Conservation (phyloP, 495 filamentous ascomycete species). For the Thermothielavioides terrestris region DNA sequence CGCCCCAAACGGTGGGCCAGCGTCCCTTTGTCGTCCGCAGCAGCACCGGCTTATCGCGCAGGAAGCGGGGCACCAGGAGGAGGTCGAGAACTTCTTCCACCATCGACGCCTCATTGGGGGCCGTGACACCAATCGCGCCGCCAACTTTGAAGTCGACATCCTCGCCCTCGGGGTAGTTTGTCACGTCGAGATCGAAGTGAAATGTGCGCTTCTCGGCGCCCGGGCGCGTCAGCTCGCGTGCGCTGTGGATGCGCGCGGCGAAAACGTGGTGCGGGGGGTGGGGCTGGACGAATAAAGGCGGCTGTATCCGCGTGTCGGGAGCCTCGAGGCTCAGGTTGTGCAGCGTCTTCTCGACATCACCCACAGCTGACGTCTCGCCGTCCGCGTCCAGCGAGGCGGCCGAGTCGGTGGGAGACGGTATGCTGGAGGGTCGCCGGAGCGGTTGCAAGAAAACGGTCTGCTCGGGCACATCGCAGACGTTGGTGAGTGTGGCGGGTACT, state of each 20-base stretch:
- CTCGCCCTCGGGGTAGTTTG: slow-evolving; percentile 83
- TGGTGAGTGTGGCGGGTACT: slow-evolving; percentile 63
- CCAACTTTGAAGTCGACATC: slow-evolving; percentile 92
- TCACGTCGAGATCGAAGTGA: slow-evolving; percentile 95
- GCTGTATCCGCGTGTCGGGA: slow-evolving; percentile 48
- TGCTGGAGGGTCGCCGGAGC: slow-evolving; percentile 24
- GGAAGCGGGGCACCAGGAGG: slow-evolving; percentile 63
- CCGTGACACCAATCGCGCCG: slow-evolving; percentile 86
- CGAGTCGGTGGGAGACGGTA: slow-evolving; percentile 33
- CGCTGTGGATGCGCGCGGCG: slow-evolving; percentile 69
- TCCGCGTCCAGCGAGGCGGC: slow-evolving; percentile 23
- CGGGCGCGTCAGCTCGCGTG: slow-evolving; percentile 77
- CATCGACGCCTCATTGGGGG: slow-evolving; percentile 67
- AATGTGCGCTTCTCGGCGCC: slow-evolving; percentile 96
- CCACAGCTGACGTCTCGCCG: background rate
- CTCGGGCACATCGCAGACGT: slow-evolving; percentile 59
- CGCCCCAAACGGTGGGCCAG: slow-evolving; percentile 98
- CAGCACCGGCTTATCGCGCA: slow-evolving; percentile 72
- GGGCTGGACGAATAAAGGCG: slow-evolving; percentile 86
- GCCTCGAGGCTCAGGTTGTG: slow-evolving; percentile 30
- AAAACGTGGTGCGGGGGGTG: slow-evolving; percentile 89
- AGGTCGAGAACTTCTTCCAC: slow-evolving; percentile 80
- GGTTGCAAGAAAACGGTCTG: slow-evolving; percentile 62
- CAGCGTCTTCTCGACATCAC: slow-evolving; percentile 18
- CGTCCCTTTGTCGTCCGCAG: slow-evolving; percentile 71